Evolutionary conservation across 768 basidiomycete genomes (phyloP).

Genomic region (Neoboletus subvelutipes): DNA sequence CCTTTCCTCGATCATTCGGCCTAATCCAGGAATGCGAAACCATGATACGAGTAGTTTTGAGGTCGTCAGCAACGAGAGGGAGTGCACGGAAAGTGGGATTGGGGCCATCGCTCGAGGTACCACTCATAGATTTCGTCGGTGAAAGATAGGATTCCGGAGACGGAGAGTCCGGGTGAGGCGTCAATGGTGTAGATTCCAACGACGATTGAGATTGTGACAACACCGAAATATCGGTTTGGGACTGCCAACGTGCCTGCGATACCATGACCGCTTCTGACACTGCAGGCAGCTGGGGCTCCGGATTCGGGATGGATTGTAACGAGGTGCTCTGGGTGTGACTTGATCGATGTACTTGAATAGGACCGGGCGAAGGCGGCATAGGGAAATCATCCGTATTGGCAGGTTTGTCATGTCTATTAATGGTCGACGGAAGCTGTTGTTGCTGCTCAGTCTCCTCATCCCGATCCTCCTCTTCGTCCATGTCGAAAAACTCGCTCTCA

Average conservation of each 20-base stretch:
- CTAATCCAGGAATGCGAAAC: constrained; percentile 84
- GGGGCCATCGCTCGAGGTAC: constrained; percentile 25
- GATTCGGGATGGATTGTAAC: constrained; percentile 10
- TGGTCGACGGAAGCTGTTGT: constrained; percentile 5
- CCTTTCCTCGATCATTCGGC: constrained; percentile 88
- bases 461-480: constrained; percentile 41
- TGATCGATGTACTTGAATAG: constrained; percentile 7
- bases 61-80: constrained; percentile 66
- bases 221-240: constrained; percentile 21
- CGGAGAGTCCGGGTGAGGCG: constrained; percentile 30
- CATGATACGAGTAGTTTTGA: constrained; percentile 64
- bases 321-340: constrained; percentile 9
- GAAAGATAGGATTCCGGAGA: constrained; percentile 31
- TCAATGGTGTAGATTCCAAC: constrained; percentile 16
- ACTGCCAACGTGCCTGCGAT: constrained; percentile 26
- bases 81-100: constrained; percentile 65
- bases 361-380: constrained; percentile 40
- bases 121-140: constrained; percentile 19
- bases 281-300: constrained; percentile 20
- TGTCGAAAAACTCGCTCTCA: constrained; percentile 63
- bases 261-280: constrained; percentile 14
- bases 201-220: constrained; percentile 26
- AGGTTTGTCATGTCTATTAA: constrained; percentile 30
- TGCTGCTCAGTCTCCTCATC: constrained; percentile 16
- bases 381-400: constrained; percentile 53